Evolutionary conservation across 768 basidiomycete species (phyloP), one percentile per base, ranked within the genome.

Genomic region (Naganishia friedmannii): DNA sequence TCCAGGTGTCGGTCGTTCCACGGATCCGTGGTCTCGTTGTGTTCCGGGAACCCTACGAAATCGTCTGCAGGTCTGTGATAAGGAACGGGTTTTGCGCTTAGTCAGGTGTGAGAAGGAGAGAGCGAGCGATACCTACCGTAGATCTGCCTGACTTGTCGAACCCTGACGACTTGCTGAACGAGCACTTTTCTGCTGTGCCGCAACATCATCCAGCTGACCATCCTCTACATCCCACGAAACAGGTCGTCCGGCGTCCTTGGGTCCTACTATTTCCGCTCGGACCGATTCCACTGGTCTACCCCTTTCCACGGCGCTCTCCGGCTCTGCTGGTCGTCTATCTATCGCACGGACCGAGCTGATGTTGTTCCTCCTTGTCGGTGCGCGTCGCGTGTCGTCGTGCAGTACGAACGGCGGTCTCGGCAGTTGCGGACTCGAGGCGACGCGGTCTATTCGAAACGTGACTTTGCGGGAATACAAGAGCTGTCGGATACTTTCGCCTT

Each of bases 191-290:
- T 42, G 42, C 42, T 42, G 42, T 13, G 15, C 15, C 2, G 42
- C 42, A 17, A 42, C 15, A 15, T 63, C 60, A 9, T 42, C 39
- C 39, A 39, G 13, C n/a, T 63, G 60, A 2, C 37, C 37, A 23
- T 37, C 39, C 39, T 63, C 60, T 12, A 45, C 60, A 29, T 63
- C 60, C 60, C 60, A 63, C 23, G 60, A 63, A 10, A 29, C 13
- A 17, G 60, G 60, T 26, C 60, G 19, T 26, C 12, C 42, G 3
- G n/a, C 23, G 12, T 45, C 42, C 19, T 37, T 37, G 4, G 37
- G 42, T 37, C 57, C 57, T 32, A 58, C 34, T 12, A 29, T 23
- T 32, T 17, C 54, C 21, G 6, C 19, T 34, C 28, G 9, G 23
- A 28, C 10, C 8, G 54, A 29, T 15, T 34, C 54, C 29, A 26